A percentile compares a stretch with the other conserved stretches of the same genome.
Conservation (phyloP, 495 filamentous ascomycete species). For the Ramalina intermedia region DNA sequence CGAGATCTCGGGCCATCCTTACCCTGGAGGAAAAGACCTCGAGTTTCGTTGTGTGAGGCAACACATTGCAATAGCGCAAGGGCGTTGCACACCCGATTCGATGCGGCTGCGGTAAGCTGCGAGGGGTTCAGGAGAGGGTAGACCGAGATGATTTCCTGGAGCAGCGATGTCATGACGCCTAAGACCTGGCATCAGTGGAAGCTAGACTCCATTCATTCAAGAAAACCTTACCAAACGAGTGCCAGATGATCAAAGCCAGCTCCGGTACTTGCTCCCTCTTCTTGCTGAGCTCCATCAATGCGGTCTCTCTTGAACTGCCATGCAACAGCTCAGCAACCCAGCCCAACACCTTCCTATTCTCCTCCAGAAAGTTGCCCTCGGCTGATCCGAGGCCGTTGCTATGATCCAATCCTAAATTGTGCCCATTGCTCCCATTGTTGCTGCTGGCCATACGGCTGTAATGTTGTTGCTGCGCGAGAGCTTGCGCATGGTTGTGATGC, state of each 20-base stretch:
- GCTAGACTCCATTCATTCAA: not conserved
- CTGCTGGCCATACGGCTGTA: slow-evolving; percentile 59
- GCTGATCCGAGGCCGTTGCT: slow-evolving; percentile 33
- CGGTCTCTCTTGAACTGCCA: slow-evolving; percentile 72
- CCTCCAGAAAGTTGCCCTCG: slow-evolving; percentile 60
- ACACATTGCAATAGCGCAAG: slow-evolving; percentile 95
- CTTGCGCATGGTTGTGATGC: slow-evolving; percentile 48
- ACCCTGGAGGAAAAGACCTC: slow-evolving; percentile 86
- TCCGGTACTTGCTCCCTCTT: slow-evolving; percentile 97
- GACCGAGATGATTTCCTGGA: slow-evolving; percentile 98
- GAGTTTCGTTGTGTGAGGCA: slow-evolving; percentile 91
- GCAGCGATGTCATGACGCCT: slow-evolving; percentile 96
- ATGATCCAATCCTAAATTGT: slow-evolving; percentile 36
- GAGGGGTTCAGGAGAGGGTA: slow-evolving; percentile 94
- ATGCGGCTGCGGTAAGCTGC: slow-evolving; percentile 89
- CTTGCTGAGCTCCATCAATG: slow-evolving; percentile 93
- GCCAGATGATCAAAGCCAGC: slow-evolving; percentile 91
- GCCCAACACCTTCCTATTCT: slow-evolving; percentile 79
- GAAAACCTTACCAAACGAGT: slow-evolving; percentile 73
- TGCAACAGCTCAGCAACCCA: slow-evolving; percentile 91
- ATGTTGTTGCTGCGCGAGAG: slow-evolving; percentile 62
- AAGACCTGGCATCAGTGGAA: slow-evolving; percentile 13
- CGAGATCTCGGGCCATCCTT: slow-evolving; percentile 13
- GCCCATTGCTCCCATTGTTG: slow-evolving; percentile 19
- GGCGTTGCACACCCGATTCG: slow-evolving; percentile 95